Evolutionary conservation across 139 green algal species (phyloP).

Genomic region (Cymbomonas tetramitiformis): DNA sequence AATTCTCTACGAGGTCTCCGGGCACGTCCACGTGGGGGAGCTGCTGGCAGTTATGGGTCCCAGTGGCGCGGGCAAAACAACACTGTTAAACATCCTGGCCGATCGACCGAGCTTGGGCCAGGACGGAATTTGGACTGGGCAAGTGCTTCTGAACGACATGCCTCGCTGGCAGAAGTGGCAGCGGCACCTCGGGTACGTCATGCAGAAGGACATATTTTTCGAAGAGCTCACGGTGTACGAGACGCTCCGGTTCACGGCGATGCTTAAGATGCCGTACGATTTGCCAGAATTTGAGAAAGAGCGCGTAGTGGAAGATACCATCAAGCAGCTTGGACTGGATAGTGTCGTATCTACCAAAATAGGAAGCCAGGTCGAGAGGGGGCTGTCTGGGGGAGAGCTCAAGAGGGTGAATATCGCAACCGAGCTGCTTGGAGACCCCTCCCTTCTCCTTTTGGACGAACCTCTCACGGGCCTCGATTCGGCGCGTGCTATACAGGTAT

Average conservation of each 20-base stretch:
- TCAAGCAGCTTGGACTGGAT: conserved; percentile 15
- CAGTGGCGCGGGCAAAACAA: conserved; percentile 20
- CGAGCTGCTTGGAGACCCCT: conserved; percentile 53
- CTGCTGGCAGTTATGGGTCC: conserved; percentile 13
- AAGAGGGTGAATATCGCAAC: conserved; percentile 50
- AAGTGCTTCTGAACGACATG: not conserved
- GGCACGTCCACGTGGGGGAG: not conserved
- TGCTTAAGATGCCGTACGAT: conserved; percentile 35
- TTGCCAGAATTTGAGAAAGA: too few relatives aligned
- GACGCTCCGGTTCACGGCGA: conserved; percentile 53
- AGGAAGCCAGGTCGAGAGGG: conserved; percentile 14
- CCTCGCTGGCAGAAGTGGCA: not conserved
- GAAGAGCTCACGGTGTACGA: conserved; percentile 28
- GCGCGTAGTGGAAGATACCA: not conserved
- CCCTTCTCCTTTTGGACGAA: conserved; percentile 71
- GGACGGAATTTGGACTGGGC: too few relatives aligned
- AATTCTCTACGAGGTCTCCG: not conserved
- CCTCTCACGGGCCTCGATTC: conserved; percentile 55
- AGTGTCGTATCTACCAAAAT: conserved; percentile 16
- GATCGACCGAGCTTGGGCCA: not conserved
- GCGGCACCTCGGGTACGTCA: conserved; percentile 3
- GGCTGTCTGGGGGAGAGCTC: conserved; percentile 46
- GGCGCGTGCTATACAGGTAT: too few relatives aligned
- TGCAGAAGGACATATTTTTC: conserved; percentile 3
- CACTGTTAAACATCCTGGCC: conserved; percentile 15